A percentile compares a stretch with the other conserved stretches of the same genome.
Evolutionary conservation across 164 flowering plant species (phyloP).

Genomic region (Vitis rotundifolia): DNA sequence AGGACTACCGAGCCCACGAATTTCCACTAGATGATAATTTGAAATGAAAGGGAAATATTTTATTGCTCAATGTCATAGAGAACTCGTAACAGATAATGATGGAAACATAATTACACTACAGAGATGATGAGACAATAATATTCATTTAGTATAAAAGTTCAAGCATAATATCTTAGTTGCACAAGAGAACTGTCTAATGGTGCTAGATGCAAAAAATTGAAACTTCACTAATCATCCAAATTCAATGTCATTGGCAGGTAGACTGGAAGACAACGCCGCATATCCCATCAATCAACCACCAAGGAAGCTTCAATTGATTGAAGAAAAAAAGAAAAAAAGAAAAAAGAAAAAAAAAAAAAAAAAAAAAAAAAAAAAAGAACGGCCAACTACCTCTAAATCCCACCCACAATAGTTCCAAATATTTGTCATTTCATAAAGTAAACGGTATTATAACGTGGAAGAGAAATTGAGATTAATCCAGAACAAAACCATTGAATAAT

Average conservation of each 20-base stretch:
- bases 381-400: background rate
- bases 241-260: background rate
- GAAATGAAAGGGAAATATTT: background rate
- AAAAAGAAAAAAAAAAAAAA: background rate
- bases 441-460: too few relatives aligned
- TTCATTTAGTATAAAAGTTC: background rate
- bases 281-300: slow-evolving; percentile 2
- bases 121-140: background rate
- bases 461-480: too few relatives aligned
- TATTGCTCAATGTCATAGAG: background rate
- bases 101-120: background rate
- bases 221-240: background rate
- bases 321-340: background rate
- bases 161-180: background rate
- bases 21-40: background rate
- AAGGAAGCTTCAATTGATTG: background rate
- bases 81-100: background rate
- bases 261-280: background rate
- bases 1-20: background rate
- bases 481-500: too few relatives aligned
- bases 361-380: background rate
- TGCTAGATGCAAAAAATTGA: background rate
- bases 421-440: background rate
- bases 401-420: background rate
- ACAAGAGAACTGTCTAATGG: background rate